Evolutionary conservation across 352 stramenopile species (phyloP).

Genomic region (Phytopythium delawarense): DNA sequence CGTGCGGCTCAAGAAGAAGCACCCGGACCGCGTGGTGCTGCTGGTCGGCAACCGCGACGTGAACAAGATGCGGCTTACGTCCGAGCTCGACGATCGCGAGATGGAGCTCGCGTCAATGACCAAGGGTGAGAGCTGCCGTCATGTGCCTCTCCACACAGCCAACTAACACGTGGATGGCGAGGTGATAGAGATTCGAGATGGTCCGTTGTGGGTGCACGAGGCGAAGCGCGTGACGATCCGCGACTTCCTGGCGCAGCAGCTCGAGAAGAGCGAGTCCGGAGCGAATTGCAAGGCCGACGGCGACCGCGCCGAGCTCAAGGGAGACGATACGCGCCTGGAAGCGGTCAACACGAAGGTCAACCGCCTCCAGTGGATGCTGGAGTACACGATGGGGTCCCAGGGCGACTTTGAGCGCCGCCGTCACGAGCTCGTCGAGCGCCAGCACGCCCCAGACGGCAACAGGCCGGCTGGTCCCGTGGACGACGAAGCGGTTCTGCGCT

Average conservation of each 20-base stretch:
- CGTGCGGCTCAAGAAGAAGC: slow-evolving; percentile 79
- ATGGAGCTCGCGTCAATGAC: slow-evolving; percentile 62
- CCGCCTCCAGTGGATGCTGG: slow-evolving; percentile 87
- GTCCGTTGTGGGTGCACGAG: slow-evolving; percentile 58
- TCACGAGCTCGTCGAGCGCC: slow-evolving; percentile 49
- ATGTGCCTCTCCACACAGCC: neutral
- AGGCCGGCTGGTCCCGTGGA: slow-evolving; percentile 20
- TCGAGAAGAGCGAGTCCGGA: neutral
- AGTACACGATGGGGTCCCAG: slow-evolving; percentile 89
- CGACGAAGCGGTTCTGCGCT: slow-evolving; percentile 80
- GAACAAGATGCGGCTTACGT: slow-evolving; percentile 91
- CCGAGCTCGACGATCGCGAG: slow-evolving; percentile 72
- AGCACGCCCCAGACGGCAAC: slow-evolving; percentile 1
- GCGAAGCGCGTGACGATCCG: slow-evolving; percentile 51
- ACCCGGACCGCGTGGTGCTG: slow-evolving; percentile 88
- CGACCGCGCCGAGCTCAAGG: neutral
- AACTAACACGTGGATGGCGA: neutral
- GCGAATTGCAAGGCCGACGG: neutral
- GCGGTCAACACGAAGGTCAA: slow-evolving; percentile 73
- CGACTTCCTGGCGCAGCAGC: slow-evolving; percentile 37
- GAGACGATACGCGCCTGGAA: slow-evolving; percentile 14
- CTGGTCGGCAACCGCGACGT: slow-evolving; percentile 93
- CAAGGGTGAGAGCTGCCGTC: slow-evolving; percentile 22
- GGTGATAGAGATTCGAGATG: slow-evolving; percentile 55
- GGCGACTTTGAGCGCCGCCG: slow-evolving; percentile 88